Percentiles rank a stretch among this genome's conserved stretches.
Conservation (phyloP, 148 eudicot species). For the Rhododendron williamsianum region DNA sequence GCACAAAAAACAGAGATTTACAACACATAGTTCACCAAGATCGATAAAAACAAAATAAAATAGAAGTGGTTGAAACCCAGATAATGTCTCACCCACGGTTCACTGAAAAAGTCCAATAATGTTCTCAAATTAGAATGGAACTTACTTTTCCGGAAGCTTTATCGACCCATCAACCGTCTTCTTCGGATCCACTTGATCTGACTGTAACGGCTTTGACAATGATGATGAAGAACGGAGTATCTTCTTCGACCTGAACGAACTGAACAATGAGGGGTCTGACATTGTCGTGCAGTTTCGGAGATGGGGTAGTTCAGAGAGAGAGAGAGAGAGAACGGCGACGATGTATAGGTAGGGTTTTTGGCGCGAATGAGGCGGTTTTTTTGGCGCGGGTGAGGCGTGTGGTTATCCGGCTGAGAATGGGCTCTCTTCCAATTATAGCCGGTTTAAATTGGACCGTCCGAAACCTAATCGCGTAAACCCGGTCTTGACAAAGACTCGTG, state of each 20-base stretch:
- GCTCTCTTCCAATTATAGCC: no score
- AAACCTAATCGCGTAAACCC: no score
- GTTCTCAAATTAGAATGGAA: not conserved
- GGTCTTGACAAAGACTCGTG: no score
- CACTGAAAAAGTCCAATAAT: no score
- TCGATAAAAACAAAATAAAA: not conserved
- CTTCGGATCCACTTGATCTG: conserved; percentile 17
- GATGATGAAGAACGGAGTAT: conserved; percentile 18
- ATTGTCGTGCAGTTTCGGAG: not conserved
- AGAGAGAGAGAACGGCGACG: not conserved
- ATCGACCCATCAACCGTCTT: conserved; percentile 16
- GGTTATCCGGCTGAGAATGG: no score
- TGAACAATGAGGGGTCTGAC: conserved; percentile 14
- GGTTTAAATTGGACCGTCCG: no score
- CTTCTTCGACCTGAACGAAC: conserved; percentile 45
- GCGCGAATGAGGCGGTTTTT: conserved; percentile 19
- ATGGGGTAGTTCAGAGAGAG: not conserved
- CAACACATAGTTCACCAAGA: not conserved
- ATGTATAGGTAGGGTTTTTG: conserved; percentile 12
- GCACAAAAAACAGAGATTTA: not conserved
- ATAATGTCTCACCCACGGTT: not conserved
- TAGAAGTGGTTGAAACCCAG: not conserved
- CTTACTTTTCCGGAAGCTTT: conserved; percentile 58
- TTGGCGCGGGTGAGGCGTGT: no score
- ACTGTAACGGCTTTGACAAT: conserved; percentile 15